Evolutionary conservation across 116 monocot genomes (phyloP).

Genomic region (Phalaenopsis hybrid): DNA sequence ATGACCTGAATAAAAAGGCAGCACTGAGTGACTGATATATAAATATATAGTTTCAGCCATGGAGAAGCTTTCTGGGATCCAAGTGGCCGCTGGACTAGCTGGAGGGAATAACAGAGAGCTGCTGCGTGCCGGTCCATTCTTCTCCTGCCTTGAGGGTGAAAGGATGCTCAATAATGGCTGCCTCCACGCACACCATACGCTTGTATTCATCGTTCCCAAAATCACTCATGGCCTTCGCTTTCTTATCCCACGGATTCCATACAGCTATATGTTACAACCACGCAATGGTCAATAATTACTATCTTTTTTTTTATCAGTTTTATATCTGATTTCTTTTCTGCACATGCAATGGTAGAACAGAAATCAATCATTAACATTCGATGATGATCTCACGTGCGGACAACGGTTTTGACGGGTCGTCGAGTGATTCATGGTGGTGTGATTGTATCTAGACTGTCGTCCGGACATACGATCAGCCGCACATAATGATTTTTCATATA

Average conservation of each 20-base stretch:
- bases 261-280: constrained; percentile 18
- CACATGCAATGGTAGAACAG: not conserved
- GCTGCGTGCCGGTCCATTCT: constrained; percentile 55
- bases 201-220: constrained; percentile 60
- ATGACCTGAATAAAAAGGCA: not conserved
- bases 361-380: not conserved
- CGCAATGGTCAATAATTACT: not conserved
- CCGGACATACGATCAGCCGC: too few relatives aligned
- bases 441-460: too few relatives aligned
- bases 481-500: too few relatives aligned
- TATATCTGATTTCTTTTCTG: too few relatives aligned
- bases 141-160: constrained; percentile 52
- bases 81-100: constrained; percentile 51
- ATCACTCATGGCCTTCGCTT: constrained; percentile 42
- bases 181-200: constrained; percentile 49
- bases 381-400: too few relatives aligned
- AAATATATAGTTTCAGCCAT: constrained; percentile 13
- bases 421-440: too few relatives aligned
- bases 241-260: constrained; percentile 72
- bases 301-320: too few relatives aligned
- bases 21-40: not conserved
- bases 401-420: too few relatives aligned
- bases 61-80: constrained; percentile 41
- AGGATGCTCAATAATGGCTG: constrained; percentile 40
- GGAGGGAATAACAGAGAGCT: constrained; percentile 47